Conservation (phyloP, 2,329 filamentous ascomycete species). For the Penicillium sp. region DNA sequence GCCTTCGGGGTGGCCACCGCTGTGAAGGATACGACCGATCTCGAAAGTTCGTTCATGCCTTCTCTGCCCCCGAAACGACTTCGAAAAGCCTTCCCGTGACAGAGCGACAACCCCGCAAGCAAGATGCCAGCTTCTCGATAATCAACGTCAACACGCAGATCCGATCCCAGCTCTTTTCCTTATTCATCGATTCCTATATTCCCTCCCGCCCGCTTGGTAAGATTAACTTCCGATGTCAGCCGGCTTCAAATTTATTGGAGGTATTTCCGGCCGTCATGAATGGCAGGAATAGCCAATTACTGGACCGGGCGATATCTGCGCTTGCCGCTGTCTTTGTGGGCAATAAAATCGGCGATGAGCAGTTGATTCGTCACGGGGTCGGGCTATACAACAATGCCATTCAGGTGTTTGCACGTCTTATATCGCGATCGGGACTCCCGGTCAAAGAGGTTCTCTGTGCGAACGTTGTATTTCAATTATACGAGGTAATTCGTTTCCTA, state of each 20-base stretch:
- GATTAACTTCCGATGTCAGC: slow-evolving; percentile 9
- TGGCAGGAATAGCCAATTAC: slow-evolving; percentile 12
- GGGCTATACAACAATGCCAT: slow-evolving; percentile 16
- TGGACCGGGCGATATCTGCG: slow-evolving; percentile 15
- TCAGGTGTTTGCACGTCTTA: slow-evolving; percentile 9
- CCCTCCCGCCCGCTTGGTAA: slow-evolving; percentile 7
- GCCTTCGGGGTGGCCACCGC: slow-evolving; percentile 12
- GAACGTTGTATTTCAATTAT: slow-evolving; percentile 17
- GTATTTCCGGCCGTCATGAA: slow-evolving; percentile 12
- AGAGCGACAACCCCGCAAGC: neutral
- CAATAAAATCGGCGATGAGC: slow-evolving; percentile 12
- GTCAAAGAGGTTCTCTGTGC: slow-evolving; percentile 17
- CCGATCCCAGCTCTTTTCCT: slow-evolving; percentile 15
- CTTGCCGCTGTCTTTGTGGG: slow-evolving; percentile 18
- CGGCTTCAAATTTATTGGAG: slow-evolving; percentile 7
- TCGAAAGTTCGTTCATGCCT: slow-evolving; percentile 15
- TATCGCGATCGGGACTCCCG: slow-evolving; percentile 6
- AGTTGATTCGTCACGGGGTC: slow-evolving; percentile 11
- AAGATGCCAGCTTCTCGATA: neutral
- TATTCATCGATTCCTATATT: slow-evolving; percentile 19
- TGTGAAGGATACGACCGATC: slow-evolving; percentile 13
- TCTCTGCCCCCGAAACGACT: neutral
- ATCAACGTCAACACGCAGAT: slow-evolving; percentile 19
- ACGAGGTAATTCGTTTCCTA: slow-evolving; percentile 7
- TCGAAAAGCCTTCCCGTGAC: neutral